Conservation (phyloP, 2,329 filamentous ascomycete genomes). For the Alternaria rosae region DNA sequence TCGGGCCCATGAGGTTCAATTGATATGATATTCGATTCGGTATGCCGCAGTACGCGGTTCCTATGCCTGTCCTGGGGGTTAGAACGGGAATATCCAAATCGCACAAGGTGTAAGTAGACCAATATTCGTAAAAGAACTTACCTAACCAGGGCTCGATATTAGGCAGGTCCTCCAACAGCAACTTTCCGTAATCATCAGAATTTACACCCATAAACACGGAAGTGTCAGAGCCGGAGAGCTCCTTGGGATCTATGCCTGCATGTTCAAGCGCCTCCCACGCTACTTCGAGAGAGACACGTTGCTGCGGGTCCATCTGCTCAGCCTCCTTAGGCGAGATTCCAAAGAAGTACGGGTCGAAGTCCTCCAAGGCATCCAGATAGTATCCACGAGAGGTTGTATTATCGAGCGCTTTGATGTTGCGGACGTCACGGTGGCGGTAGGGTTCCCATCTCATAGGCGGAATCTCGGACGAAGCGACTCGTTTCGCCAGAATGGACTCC, state of each 20-base stretch:
- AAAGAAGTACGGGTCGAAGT: background rate
- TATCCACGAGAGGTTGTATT: background rate
- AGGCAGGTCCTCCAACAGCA: background rate
- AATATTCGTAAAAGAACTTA: background rate
- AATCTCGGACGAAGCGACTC: background rate
- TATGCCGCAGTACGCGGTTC: background rate
- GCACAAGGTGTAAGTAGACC: background rate
- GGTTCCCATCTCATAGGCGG: background rate
- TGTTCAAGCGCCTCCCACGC: background rate
- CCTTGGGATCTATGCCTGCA: background rate
- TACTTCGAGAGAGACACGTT: background rate
- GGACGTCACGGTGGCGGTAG: background rate
- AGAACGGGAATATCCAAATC: background rate
- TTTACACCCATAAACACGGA: background rate
- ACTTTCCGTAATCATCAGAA: background rate
- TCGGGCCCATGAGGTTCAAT: constrained; percentile 34
- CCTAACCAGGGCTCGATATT: background rate
- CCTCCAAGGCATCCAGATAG: background rate
- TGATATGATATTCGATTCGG: constrained; percentile 32
- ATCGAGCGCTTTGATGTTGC: background rate
- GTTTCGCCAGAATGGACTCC: background rate
- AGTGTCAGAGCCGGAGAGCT: background rate
- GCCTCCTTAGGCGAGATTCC: background rate
- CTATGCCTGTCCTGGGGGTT: background rate
- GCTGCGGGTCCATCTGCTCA: background rate